phyloP scores from a whole-genome alignment of 2,329 filamentous ascomycete genomes.

The Helminthosporium solani region DNA sequence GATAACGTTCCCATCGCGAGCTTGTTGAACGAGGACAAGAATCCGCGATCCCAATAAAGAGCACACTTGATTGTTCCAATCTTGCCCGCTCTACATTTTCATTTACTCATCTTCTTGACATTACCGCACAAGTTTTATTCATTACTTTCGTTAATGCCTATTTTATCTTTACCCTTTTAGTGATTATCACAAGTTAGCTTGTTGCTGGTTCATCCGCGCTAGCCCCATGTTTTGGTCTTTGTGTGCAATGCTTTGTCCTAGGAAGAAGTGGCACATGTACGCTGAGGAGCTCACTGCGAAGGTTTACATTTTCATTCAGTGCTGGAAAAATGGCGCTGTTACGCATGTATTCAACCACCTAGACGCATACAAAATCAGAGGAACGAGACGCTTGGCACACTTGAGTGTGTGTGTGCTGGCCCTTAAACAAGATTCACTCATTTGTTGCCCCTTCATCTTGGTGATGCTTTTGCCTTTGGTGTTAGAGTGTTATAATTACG shows the following conservation, averaged over 20 bases:
- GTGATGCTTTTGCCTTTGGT: neutral
- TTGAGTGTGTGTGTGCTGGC: conserved; percentile 2
- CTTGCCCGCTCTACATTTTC: conserved; percentile 5
- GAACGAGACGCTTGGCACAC: neutral
- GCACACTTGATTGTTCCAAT: conserved; percentile 1
- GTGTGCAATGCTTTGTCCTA: neutral
- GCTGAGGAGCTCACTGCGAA: neutral
- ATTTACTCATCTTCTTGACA: conserved; percentile 4
- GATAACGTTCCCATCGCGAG: conserved; percentile 44
- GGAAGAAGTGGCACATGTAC: conserved; percentile 1
- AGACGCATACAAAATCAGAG: neutral
- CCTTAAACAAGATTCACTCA: neutral
- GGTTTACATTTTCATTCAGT: neutral
- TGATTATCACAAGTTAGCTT: neutral
- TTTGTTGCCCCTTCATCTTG: neutral
- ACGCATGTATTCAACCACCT: neutral
- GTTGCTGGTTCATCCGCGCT: neutral
- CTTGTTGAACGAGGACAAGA: conserved; percentile 43
- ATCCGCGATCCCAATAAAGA: conserved; percentile 21
- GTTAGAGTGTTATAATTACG: neutral
- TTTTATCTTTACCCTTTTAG: neutral
- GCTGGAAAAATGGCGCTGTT: neutral
- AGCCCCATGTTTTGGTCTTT: neutral
- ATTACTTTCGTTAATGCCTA: conserved; percentile 23
- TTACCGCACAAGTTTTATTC: conserved; percentile 13